phyloP scores from a whole-genome alignment of 495 filamentous ascomycete genomes.

The Apodospora peruviana region DNA sequence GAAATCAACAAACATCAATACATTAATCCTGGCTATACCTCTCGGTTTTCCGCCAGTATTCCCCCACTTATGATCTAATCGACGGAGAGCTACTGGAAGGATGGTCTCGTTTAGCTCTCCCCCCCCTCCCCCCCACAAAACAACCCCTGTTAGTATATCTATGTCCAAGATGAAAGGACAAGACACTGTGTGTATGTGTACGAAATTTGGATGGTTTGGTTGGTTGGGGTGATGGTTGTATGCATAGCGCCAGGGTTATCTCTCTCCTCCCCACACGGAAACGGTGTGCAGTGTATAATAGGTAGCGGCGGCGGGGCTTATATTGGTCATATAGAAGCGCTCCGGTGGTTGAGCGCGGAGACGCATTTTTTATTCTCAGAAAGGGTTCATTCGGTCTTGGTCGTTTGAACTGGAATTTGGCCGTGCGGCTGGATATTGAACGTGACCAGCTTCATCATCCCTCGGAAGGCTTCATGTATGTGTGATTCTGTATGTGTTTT shows the following conservation, averaged over 20 bases:
- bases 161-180: not conserved
- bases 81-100: conserved; percentile 9
- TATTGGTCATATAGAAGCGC: conserved; percentile 28
- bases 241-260: conserved; percentile 32
- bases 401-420: no score
- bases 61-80: conserved; percentile 20
- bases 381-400: no score
- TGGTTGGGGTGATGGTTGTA: conserved; percentile 8
- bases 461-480: no score
- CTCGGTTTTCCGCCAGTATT: conserved; percentile 1
- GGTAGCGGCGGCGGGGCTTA: no score
- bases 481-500: no score
- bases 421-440: no score
- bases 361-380: no score
- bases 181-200: no score
- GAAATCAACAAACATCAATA: no score
- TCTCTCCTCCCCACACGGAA: conserved; percentile 30
- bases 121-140: not conserved
- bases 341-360: no score
- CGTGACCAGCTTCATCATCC: no score
- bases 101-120: not conserved
- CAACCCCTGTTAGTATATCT: conserved; percentile 7
- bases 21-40: no score
- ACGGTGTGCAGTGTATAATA: conserved; percentile 27
- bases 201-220: conserved; percentile 6